Evolutionary conservation across 306 rosid genomes (phyloP), one percentile per base, ranked within the genome.

Genomic region (Sindora glabra): DNA sequence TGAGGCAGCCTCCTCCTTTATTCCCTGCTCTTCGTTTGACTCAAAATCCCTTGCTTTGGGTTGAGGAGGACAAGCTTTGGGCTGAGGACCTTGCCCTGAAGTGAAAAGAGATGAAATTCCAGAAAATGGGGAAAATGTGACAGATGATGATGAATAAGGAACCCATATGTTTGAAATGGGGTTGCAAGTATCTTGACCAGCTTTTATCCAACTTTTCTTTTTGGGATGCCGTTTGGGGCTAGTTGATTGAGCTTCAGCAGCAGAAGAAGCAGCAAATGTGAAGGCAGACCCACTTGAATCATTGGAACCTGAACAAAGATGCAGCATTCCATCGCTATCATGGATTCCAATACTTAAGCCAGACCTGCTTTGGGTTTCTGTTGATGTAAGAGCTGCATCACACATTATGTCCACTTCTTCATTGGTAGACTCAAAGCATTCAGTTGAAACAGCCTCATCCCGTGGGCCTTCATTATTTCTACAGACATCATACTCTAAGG

Each of bases 401-500:
- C 80, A 49, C 60, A 33, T 76, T 27, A 70, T 45, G 79, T 80
- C 94, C 41, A 71, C 83, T 49, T 84, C 90, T 46, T 82, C 90
- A 64, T 72, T 77, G 19, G 86, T 86, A 64, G 96, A 86, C 77
- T 78, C 82, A 47, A 86, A 89, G 90, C 95, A 89, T 73, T 86
- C 90, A 18, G 89, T 89, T 77, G 87, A 83, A 75, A 78, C 51
- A 44, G 83, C 83, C 44, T 76, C 92, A 29, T 81, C 87, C 32
- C 51, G 56, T 14, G 53, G 47, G 52, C 69, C 81, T 61, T 77
- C 83, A 62, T 69, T 48, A 69, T 45, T 57, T 55, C 58, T 68
- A 74, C 47, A 38, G 10, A 60, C 34, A 48, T 5, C 64, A 42
- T 24, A 25, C 27, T 73, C 84, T 29, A 68, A 63, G 27, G 24